Base-by-base conservation (phyloP, 139 green algal genomes). In the Picochlorum costavermella region DNA sequence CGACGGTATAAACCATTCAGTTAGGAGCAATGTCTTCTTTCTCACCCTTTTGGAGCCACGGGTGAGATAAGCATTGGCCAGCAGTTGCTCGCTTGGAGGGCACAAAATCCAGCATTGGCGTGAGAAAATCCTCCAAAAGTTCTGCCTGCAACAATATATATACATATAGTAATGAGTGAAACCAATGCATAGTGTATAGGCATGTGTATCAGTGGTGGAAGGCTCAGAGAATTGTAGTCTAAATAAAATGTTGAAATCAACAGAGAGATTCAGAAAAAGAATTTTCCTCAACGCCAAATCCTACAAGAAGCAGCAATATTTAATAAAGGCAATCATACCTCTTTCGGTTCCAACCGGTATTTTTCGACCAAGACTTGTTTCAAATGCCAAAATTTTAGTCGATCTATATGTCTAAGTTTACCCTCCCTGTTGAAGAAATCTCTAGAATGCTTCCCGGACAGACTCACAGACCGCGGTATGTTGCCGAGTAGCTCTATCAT, bases 401-500 rank as follows among this genome's bases (percentile, higher is more conserved):
- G 45, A 55, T 81, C 72, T 75, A 97, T 96, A 76, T 96, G 80
- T 11, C 90, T 84, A 69, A 99, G 85, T 67, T 94, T 80, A 10
- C 91, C 92, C 16, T 85, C 72, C 12, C 84, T 72, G 31, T 85
- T 95, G 85, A 98, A 99, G 76, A 87, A 98, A 25, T 95, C 81
- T 9, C 79, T 72, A 8, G 79, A 73, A 59, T 87, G 83, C 61
- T 89, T 87, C 46, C 93, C 93, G 5, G 59, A 68, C 29, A 81
- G 65, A 44, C 70, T 80, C 37, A 96, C 68, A 65, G 84, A 71
- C 31, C 74, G 79, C 2, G 94, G 92, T 67, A 96, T 87, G 16
- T 65, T 61, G 0, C 91, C 90, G 65, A 98, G 79, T 60, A 97
- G 81, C 83, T 98, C 93, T 17, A 96, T 91, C 77, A 98, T 92